Conservation (phyloP, 257 asterid species). For the Penstemon davidsonii region DNA sequence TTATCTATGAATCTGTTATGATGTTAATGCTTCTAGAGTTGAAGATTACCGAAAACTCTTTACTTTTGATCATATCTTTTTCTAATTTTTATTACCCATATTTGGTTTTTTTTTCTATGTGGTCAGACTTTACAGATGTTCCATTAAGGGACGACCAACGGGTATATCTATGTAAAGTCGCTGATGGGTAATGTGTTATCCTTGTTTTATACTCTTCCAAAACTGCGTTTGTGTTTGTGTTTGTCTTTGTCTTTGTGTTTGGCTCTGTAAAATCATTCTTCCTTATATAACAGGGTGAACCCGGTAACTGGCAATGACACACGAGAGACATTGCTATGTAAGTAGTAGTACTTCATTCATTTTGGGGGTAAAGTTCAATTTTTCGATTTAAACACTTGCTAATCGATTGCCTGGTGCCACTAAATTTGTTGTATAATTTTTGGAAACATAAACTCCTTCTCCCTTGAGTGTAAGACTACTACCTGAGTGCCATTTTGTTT, state of each 20-base stretch:
- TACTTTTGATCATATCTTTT: background rate
- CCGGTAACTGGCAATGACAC: slow-evolving; percentile 88
- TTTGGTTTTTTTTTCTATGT: background rate
- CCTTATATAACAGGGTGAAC: slow-evolving; percentile 52
- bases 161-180: slow-evolving; percentile 79
- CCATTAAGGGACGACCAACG: slow-evolving; percentile 95
- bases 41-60: too few relatives aligned
- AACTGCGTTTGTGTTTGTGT: background rate
- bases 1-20: too few relatives aligned
- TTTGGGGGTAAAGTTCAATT: background rate
- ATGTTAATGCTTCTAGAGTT: too few relatives aligned
- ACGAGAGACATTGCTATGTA: slow-evolving; percentile 79
- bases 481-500: too few relatives aligned
- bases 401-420: background rate
- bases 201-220: background rate
- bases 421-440: slow-evolving; percentile 1
- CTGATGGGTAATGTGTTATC: slow-evolving; percentile 64
- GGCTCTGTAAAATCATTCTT: slow-evolving; percentile 8
- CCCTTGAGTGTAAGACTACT: too few relatives aligned
- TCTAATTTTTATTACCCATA: background rate
- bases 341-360: slow-evolving; percentile 27
- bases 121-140: slow-evolving; percentile 85
- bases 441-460: background rate
- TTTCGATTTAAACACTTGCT: background rate
- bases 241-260: too few relatives aligned